Conservation (phyloP, 2,329 filamentous ascomycete genomes). For the Helicocarpus griseus region DNA sequence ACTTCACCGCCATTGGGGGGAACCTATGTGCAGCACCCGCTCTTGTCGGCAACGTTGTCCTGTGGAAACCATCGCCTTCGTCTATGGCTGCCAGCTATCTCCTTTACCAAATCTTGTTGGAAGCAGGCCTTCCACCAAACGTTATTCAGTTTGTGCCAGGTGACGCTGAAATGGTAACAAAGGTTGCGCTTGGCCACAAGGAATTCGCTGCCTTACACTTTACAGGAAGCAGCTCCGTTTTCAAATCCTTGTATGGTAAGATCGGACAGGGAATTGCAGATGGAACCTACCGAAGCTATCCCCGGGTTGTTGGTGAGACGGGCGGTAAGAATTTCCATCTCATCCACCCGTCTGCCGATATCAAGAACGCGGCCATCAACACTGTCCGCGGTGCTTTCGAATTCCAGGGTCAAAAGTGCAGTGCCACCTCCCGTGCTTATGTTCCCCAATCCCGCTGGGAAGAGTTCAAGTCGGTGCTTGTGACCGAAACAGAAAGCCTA, state of each 20-base stretch:
- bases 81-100: conserved; percentile 87
- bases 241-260: conserved; percentile 76
- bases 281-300: conserved; percentile 73
- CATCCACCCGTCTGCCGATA: conserved; percentile 64
- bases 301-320: conserved; percentile 80
- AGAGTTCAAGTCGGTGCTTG: conserved; percentile 57
- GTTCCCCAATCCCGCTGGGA: conserved; percentile 65
- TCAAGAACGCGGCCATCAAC: conserved; percentile 68
- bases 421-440: conserved; percentile 73
- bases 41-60: conserved; percentile 82
- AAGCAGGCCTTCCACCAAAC: conserved; percentile 76
- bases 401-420: conserved; percentile 87
- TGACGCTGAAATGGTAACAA: conserved; percentile 73
- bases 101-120: conserved; percentile 77
- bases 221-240: conserved; percentile 84
- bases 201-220: conserved; percentile 89
- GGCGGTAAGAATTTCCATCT: conserved; percentile 92
- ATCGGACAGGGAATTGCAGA: conserved; percentile 73
- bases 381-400: conserved; percentile 82
- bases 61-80: conserved; percentile 91
- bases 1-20: conserved; percentile 89
- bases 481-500: conserved; percentile 58
- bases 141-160: conserved; percentile 92
- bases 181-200: conserved; percentile 62
- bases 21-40: conserved; percentile 77